Evolutionary conservation across 169 alveolate species (phyloP), one percentile per base, ranked within the genome.

Genomic region (Eimeria praecox): DNA sequence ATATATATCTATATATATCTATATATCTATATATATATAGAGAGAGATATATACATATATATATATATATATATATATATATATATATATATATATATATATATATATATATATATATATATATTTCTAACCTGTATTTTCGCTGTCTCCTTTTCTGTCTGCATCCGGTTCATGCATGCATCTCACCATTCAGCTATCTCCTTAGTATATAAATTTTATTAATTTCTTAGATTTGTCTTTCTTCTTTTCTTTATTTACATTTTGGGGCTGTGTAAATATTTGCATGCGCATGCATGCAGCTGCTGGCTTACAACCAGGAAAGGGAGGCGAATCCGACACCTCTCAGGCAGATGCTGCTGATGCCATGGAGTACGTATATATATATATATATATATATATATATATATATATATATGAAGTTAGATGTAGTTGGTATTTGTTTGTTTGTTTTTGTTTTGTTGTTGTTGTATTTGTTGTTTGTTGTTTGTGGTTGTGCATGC

Each of bases 281-380:
- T 59, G 54, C 49, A 20, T 56, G 69, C 24, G 69, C 2, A 27
- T 27, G 16, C 24, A 18, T n/a, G 30, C 95, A 38, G 99, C 99
- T 16, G 97, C 98, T 75, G 99, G 99, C 52, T 97, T 98, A 52
- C 97, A 96, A 22, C 92, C 88, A 20, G 94, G 96, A 14, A 71
- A 85, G 22, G 96, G 85, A 33, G 73, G 64, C 33, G 85, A 66
- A 16, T n/a, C 95, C 22, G 94, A 82, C 9, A 38, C 96, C 10
- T 75, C 46, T 54, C 78, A 95, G 33, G 59, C 64, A 14, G 94
- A 94, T 62, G 92, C 96, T 5, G 59, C 80, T 30, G 92, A 87
- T 77, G 96, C 96, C 10, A 30, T 92, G 56, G 96, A 92, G 96
- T 92, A 78, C 30, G 95, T 30, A n/a, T n/a, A n/a, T n/a, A n/a